Evolutionary conservation across 139 green algal genomes (phyloP), one percentile per base, ranked within the genome.

Genomic region (Micromonas pusilla): DNA sequence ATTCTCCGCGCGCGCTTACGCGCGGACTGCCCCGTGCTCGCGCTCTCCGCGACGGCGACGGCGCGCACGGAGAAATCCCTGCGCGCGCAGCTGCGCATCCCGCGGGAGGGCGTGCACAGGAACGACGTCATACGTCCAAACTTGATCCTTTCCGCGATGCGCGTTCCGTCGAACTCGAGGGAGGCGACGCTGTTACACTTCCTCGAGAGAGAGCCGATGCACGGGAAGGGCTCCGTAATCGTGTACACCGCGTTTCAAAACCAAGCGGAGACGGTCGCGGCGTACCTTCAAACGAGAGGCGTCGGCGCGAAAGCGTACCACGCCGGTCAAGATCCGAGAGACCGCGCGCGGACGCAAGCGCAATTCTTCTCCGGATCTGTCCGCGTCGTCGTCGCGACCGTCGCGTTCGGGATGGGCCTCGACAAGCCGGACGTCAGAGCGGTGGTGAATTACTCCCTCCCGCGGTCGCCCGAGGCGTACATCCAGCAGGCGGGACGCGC

Each of bases 1-100:
- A 76, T 94, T 70, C 84, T 97, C 54, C 63, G 64, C 16, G 25
- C 52, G 36, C 36, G 76, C 80, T 26, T 68, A 28, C 36, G 65
- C 82, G 62, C 72, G 97, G 52, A 65, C 53, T 3, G 83, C 85
- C 80, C 71, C 32, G 85, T 97, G 73, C 86, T 97, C 60, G 93
- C 90, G 2, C 87, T 97, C 26, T 97, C 93, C 0, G 93, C 93
- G 60, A 97, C 93, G 2, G 93, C 93, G 63, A 97, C 93, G 2
- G 31, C 45, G 2, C 36, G 81, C 16, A 94, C 91, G 0, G 81
- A 92, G 72, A 30, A 36, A 2, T 83, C 84, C 54, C 85, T 96
- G 33, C 39, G 74, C 21, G 52, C 78, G 37, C 83, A 87, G 66
- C 85, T 96, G 60, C 78, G 78, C n/a, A 89, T 97, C n/a, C 72